These are phyloP conservation scores for Zasmidium cellare DNA, from an alignment of 2,329 filamentous ascomycete genomes.

Conservation along the genomic window DNA sequence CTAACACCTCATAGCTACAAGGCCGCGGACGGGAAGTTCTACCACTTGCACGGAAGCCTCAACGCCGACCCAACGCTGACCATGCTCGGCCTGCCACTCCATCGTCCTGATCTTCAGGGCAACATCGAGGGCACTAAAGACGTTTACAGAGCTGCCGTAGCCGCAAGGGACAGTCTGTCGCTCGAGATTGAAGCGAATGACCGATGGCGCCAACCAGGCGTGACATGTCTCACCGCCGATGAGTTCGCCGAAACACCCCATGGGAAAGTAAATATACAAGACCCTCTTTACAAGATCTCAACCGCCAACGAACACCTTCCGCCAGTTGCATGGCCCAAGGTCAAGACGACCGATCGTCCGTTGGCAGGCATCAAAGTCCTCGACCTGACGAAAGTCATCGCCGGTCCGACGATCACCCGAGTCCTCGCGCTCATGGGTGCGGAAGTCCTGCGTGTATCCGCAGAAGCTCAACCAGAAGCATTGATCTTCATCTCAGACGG, in stretches of 20 bases:
- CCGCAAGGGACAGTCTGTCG: slow-evolving; percentile 38
- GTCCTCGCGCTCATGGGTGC: slow-evolving; percentile 75
- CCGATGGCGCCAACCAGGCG: slow-evolving; percentile 44
- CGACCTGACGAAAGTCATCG: slow-evolving; percentile 74
- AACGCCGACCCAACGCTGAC: slow-evolving; percentile 46
- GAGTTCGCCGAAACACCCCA: slow-evolving; percentile 42
- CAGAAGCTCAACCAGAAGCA: slow-evolving; percentile 61
- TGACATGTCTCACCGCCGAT: slow-evolving; percentile 43
- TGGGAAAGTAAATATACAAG: slow-evolving; percentile 23
- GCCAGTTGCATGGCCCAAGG: slow-evolving; percentile 26
- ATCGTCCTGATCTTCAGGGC: slow-evolving; percentile 21
- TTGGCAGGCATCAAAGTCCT: slow-evolving; percentile 68
- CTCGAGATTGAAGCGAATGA: slow-evolving; percentile 43
- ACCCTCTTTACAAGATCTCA: slow-evolving; percentile 20
- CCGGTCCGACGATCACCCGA: slow-evolving; percentile 69
- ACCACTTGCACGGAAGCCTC: slow-evolving; percentile 50
- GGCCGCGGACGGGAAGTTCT: slow-evolving; percentile 47
- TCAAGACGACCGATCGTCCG: slow-evolving; percentile 32
- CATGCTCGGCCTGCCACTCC: slow-evolving; percentile 33
- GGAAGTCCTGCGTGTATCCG: slow-evolving; percentile 68
- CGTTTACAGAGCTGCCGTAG: slow-evolving; percentile 44
- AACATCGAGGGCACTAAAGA: slow-evolving; percentile 42
- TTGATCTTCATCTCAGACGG: slow-evolving; percentile 47
- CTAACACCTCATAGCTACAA: slow-evolving; percentile 33
- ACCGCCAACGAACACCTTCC: slow-evolving; percentile 14